Evolutionary conservation across 208 protist genomes (phyloP), one percentile per base, ranked within the genome.

Genomic region (Wallacemonas sp.): DNA sequence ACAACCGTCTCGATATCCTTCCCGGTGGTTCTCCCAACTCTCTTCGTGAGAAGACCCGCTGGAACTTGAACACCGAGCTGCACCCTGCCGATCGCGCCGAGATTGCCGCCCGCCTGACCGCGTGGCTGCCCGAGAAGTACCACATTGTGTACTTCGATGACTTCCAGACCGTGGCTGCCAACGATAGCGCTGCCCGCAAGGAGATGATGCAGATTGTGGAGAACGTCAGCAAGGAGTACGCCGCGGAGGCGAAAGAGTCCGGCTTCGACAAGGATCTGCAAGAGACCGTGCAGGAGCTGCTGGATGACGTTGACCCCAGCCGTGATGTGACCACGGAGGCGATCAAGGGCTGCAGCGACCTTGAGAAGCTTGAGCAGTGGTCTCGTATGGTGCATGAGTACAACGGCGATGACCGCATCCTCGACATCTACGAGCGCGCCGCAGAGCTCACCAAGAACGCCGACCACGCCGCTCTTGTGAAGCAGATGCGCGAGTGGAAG

Each of bases 91-190:
- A 94, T 62, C 75, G 83, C 33, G 78, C 80, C 1, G 88, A 94
- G 73, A 94, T 94, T 39, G 79, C 65, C 24, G 77, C 84, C 17
- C 84, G 88, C 15, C 84, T 94, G 42, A 94, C 84, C 24, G 88
- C 88, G 15, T 94, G 88, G 88, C 88, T 94, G 55, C 88, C 88
- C 15, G 88, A 94, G 83, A 94, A 94, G 75, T 94, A 94, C 70
- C 88, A 94, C 69, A 94, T 94, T 53, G 84, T 94, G 31, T 94
- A 94, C 71, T 88, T 91, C 45, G 88, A 94, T 41, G 88, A 94
- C 73, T 94, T 91, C 73, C 88, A 94, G 66, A 94, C 88, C 2
- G 88, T 94, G 8, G 88, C 88, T 39, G 88, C 88, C 26, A 94
- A 94, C 49, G 84, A 94, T 68, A 5, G 72, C 2, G 49, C 59